These are phyloP conservation scores for Neofusicoccum kwambonambiense DNA, from an alignment of 2,329 filamentous ascomycete species.

Conservation along the genomic window DNA sequence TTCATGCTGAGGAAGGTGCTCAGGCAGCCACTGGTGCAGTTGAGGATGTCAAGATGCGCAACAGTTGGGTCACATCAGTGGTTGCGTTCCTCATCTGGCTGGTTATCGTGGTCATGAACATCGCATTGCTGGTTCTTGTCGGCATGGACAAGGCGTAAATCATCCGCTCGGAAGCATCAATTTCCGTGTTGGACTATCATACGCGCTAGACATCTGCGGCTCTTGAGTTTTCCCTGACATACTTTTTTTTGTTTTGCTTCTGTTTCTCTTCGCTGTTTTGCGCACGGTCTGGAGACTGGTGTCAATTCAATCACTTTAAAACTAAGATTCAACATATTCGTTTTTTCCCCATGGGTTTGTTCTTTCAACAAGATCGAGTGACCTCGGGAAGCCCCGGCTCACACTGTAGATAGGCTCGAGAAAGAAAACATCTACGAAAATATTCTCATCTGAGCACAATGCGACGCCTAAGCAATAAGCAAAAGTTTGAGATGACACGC, in stretches of 20 bases:
- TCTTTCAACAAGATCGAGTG: neutral
- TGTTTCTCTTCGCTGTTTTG: neutral
- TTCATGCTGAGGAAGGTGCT: constrained; percentile 14
- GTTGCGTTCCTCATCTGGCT: constrained; percentile 67
- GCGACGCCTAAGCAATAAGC: too few relatives aligned
- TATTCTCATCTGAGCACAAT: too few relatives aligned
- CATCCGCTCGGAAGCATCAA: neutral
- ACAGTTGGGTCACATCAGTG: constrained; percentile 63
- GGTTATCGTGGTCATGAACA: constrained; percentile 73
- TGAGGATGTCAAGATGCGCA: constrained; percentile 62
- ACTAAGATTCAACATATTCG: neutral
- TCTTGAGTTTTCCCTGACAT: neutral
- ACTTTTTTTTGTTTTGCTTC: neutral
- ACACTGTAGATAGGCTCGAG: neutral
- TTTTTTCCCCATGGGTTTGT: neutral
- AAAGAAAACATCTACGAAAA: neutral
- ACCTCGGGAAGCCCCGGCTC: neutral
- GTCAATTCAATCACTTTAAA: neutral
- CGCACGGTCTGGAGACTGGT: too few relatives aligned
- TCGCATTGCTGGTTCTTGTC: constrained; percentile 69
- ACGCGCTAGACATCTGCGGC: neutral
- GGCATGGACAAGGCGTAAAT: constrained; percentile 49
- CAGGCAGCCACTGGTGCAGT: constrained; percentile 23
- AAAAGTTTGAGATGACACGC: too few relatives aligned
- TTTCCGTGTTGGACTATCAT: too few relatives aligned